phyloP scores from a whole-genome alignment of 176 grass and related monocot species.

The Zoysia pacifica region DNA sequence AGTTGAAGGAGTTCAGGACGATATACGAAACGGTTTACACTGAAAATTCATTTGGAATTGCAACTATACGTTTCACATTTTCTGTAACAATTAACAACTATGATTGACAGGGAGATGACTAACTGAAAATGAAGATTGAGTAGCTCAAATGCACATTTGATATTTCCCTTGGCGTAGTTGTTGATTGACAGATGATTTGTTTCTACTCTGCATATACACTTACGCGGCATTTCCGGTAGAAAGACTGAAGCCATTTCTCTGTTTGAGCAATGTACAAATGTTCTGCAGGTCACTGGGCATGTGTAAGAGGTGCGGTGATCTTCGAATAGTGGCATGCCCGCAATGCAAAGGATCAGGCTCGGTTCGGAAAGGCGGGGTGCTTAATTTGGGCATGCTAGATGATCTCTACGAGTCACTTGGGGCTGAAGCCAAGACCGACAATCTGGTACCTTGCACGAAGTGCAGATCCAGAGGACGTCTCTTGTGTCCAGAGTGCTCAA shows the following conservation, averaged over 20 bases:
- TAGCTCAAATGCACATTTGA: neutral
- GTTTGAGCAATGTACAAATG: conserved; percentile 12
- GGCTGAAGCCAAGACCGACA: conserved; percentile 44
- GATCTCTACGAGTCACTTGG: conserved; percentile 74
- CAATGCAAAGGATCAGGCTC: conserved; percentile 65
- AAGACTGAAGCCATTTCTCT: neutral
- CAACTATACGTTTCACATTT: neutral
- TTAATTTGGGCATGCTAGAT: conserved; percentile 58
- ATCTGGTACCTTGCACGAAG: conserved; percentile 59
- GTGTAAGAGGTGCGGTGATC: conserved; percentile 84
- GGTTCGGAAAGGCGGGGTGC: conserved; percentile 59
- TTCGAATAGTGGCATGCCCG: conserved; percentile 76
- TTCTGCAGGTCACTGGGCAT: conserved; percentile 72
- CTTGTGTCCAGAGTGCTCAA: conserved; percentile 65
- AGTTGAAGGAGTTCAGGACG: neutral
- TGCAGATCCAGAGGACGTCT: conserved; percentile 72
- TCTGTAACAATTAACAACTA: neutral
- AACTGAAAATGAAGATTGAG: neutral
- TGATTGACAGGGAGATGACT: neutral
- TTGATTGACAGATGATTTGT: neutral
- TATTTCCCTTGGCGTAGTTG: neutral
- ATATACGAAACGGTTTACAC: neutral
- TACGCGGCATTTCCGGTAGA: neutral
- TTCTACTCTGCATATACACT: neutral
- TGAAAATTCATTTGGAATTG: neutral